Conservation (phyloP, 192 early-diverging fungal genomes). For the Backusella parvicylindrica region DNA sequence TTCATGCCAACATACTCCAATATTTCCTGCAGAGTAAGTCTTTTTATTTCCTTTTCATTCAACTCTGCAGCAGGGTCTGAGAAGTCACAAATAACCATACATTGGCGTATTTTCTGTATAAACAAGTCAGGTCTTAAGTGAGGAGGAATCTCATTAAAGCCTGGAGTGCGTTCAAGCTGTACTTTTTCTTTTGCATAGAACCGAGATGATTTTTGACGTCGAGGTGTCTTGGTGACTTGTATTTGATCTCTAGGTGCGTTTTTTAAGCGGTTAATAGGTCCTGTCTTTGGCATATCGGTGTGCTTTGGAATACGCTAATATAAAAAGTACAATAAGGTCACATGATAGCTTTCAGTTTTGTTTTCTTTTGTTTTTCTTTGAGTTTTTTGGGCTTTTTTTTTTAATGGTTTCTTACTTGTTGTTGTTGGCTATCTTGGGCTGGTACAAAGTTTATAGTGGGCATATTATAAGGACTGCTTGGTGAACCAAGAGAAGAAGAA, state of each 20-base stretch:
- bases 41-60: constrained; percentile 95
- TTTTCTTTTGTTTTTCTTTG: too few species aligned
- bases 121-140: constrained; percentile 84
- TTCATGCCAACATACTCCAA: constrained; percentile 90
- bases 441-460: neutral
- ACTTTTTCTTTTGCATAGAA: constrained; percentile 83
- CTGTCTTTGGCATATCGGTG: constrained; percentile 20
- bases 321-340: neutral
- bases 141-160: constrained; percentile 75
- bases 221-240: constrained; percentile 72
- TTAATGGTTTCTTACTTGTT: neutral
- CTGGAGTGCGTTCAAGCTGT: constrained; percentile 73
- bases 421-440: constrained; percentile 19
- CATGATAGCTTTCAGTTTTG: neutral
- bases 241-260: constrained; percentile 66
- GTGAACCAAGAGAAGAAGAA: neutral
- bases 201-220: constrained; percentile 80
- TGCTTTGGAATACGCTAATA: constrained; percentile 1
- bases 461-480: neutral
- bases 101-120: constrained; percentile 87
- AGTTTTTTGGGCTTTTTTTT: neutral
- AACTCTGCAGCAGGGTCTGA: constrained; percentile 82
- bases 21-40: constrained; percentile 83
- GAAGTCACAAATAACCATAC: constrained; percentile 92
- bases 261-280: constrained; percentile 49